These are phyloP conservation scores for Monosporascus sp. DNA, from an alignment of 2,329 filamentous ascomycete species.

Conservation along the genomic window DNA sequence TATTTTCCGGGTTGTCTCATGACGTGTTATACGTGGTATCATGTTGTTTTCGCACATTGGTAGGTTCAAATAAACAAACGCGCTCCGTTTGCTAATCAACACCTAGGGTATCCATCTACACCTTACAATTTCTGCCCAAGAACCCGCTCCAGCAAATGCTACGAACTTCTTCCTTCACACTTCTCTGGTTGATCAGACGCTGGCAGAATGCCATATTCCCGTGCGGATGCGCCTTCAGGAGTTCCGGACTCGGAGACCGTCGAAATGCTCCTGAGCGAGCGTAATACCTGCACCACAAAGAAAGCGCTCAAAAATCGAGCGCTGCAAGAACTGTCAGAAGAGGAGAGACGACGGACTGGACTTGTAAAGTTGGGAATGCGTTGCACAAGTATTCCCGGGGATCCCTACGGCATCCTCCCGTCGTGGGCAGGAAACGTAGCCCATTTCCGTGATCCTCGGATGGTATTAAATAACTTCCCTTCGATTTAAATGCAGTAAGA, in stretches of 20 bases:
- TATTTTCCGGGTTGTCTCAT: no score
- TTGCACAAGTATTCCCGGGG: slow-evolving; percentile 2
- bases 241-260: slow-evolving; percentile 3
- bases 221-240: slow-evolving; percentile 1
- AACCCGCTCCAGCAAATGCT: no score
- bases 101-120: no score
- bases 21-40: no score
- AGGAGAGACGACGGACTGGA: neutral
- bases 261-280: slow-evolving; percentile 2
- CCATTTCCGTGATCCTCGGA: slow-evolving; percentile 3
- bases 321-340: slow-evolving; percentile 1
- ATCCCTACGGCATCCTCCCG: slow-evolving; percentile 4
- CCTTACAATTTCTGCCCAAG: no score
- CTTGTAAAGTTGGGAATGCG: slow-evolving; percentile 2
- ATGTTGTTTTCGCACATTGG: no score
- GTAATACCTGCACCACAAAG: neutral
- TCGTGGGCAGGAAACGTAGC: slow-evolving; percentile 9
- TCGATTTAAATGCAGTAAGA: no score
- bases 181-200: no score
- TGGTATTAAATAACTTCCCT: neutral
- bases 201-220: neutral
- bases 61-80: no score
- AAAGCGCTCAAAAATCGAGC: neutral
- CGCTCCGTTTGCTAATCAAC: no score
- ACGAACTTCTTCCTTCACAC: no score